Evolutionary conservation across 2,329 filamentous ascomycete genomes (phyloP).

Genomic region (Fusarium penzigii): DNA sequence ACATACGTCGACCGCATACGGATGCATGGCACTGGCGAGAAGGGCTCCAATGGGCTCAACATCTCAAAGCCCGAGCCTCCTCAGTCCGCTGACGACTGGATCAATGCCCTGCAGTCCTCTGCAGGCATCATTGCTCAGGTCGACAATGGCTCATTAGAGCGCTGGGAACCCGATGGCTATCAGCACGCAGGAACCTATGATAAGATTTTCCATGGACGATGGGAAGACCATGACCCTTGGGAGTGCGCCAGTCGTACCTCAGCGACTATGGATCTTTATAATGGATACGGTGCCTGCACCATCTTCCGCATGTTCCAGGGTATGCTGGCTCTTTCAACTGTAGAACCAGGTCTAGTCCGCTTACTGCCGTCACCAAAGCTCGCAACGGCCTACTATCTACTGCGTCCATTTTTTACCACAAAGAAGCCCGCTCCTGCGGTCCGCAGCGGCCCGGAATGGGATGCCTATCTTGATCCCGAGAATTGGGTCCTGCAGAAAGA

Average conservation of each 20-base stretch:
- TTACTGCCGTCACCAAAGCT: slow-evolving; percentile 72
- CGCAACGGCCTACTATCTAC: slow-evolving; percentile 75
- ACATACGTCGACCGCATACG: slow-evolving; percentile 70
- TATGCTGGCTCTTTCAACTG: slow-evolving; percentile 54
- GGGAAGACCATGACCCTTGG: slow-evolving; percentile 60
- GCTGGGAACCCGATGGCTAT: slow-evolving; percentile 72
- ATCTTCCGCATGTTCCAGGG: slow-evolving; percentile 63
- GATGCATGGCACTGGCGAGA: slow-evolving; percentile 54
- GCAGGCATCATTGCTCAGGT: slow-evolving; percentile 63
- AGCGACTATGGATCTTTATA: slow-evolving; percentile 58
- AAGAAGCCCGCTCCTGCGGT: slow-evolving; percentile 42
- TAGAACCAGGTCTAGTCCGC: slow-evolving; percentile 68
- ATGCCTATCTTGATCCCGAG: slow-evolving; percentile 49
- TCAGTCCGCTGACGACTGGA: slow-evolving; percentile 41
- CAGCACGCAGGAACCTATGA: slow-evolving; percentile 58
- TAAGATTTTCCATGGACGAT: slow-evolving; percentile 53
- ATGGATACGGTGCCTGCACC: slow-evolving; percentile 57
- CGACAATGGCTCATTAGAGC: slow-evolving; percentile 70
- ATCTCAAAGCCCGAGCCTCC: slow-evolving; percentile 27
- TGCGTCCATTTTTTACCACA: slow-evolving; percentile 58
- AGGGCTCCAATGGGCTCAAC: slow-evolving; percentile 19
- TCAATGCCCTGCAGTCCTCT: slow-evolving; percentile 43
- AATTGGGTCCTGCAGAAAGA: slow-evolving; percentile 50
- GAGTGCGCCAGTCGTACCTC: slow-evolving; percentile 53
- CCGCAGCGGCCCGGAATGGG: slow-evolving; percentile 47